Percentiles rank a stretch among this genome's conserved stretches.
Evolutionary conservation across 345 rosid genomes (phyloP).

Genomic region (Citrus cavaleriei): DNA sequence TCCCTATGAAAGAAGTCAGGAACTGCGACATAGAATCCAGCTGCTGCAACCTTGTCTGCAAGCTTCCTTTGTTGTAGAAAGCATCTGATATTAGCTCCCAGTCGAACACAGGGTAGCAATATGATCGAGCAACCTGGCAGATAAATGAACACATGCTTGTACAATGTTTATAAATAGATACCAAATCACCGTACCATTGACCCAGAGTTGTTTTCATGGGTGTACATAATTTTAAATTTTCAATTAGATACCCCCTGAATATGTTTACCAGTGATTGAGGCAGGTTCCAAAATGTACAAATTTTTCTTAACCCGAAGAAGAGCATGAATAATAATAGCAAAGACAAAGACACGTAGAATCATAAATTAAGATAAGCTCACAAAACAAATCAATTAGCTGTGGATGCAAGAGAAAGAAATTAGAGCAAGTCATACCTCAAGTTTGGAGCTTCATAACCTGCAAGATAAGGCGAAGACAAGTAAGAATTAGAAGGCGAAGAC

Average conservation of each 20-base stretch:
- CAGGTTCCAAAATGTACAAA: too few species aligned
- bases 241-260: neutral
- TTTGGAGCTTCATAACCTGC: slow-evolving; percentile 89
- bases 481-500: too few species aligned
- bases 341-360: too few species aligned
- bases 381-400: neutral
- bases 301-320: too few species aligned
- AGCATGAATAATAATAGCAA: too few species aligned
- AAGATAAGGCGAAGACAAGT: neutral
- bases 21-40: slow-evolving; percentile 66
- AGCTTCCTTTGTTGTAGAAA: slow-evolving; percentile 44
- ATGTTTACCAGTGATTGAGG: too few species aligned
- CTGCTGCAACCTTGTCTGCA: slow-evolving; percentile 74
- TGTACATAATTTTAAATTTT: too few species aligned
- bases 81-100: neutral
- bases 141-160: neutral
- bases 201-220: neutral
- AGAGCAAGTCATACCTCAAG: slow-evolving; percentile 45
- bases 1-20: slow-evolving; percentile 74
- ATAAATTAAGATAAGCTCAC: too few species aligned
- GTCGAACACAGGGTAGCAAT: neutral
- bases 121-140: neutral
- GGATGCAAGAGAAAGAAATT: neutral
- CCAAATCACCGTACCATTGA: neutral
- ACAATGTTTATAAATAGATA: neutral